Evolutionary conservation across 139 green algal species (phyloP), one percentile per base, ranked within the genome.

Genomic region (Ettlia oleoabundans): DNA sequence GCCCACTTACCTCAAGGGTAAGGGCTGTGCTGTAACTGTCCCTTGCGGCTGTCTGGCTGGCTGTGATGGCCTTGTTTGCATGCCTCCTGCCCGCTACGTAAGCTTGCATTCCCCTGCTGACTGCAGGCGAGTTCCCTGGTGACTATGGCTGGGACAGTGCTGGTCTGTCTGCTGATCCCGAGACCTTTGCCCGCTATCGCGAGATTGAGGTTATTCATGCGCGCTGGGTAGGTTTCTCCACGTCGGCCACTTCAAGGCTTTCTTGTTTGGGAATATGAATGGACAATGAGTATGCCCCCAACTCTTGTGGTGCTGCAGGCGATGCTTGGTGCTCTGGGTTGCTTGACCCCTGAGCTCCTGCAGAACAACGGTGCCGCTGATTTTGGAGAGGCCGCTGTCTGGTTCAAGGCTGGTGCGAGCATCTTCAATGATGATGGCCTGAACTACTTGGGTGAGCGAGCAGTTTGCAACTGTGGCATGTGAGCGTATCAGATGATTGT

Each of bases 331-430:
- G 91, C 95, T 55, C 88, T 98, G 30, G 86, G 86, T 76, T 90
- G 86, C 86, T 40, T 90, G 58, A 86, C 72, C 52, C 86, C 84
- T 21, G 86, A 90, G 79, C 79, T 87, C 68, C 76, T 88, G 76
- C 74, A 86, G 65, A 86, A 72, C 76, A 86, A 82, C 73, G 76
- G 85, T 41, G 85, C 58, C 40, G 85, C 76, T 30, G 52, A 63
- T 76, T 88, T 88, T 83, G 76, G 84, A 89, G 86, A 94, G 65
- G 90, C 90, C 35, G 73, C 68, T 80, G 38, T 95, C 58, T 99
- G 96, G 96, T 99, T 97, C 92, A 98, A 99, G 94, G 95, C 94
- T 83, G 96, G 96, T 52, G 89, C 95, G 64, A 85, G 93, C 88
- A 98, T 98, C 93, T 98, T 99, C 89, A 71, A 80, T 53, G 89